Percentiles rank a stretch among this genome's conserved stretches.
phyloP scores from a whole-genome alignment of 1,284 basidiomycete genomes.

The Puccinia hordei region DNA sequence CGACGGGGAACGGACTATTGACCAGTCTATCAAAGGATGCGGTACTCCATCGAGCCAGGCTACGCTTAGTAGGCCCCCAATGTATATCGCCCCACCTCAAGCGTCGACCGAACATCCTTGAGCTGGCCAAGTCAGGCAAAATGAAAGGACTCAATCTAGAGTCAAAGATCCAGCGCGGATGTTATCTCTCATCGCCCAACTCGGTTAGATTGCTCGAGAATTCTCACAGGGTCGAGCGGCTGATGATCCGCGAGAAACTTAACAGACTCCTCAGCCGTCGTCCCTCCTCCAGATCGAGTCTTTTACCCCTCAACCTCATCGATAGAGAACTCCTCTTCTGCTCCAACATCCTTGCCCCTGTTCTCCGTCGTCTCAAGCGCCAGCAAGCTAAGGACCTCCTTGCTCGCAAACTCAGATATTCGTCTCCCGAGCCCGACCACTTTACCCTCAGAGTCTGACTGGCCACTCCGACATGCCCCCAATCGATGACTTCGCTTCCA shows the following conservation, averaged over 20 bases:
- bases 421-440: background rate
- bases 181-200: slow-evolving; percentile 29
- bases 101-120: slow-evolving; percentile 11
- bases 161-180: slow-evolving; percentile 15
- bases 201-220: slow-evolving; percentile 14
- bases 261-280: background rate
- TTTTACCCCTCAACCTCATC: slow-evolving; percentile 6
- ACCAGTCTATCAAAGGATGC: background rate
- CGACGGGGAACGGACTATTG: background rate
- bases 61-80: background rate
- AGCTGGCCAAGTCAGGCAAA: slow-evolving; percentile 13
- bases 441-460: background rate
- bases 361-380: slow-evolving; percentile 29
- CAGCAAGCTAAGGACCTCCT: slow-evolving; percentile 19
- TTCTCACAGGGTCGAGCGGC: background rate
- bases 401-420: slow-evolving; percentile 26
- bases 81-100: slow-evolving; percentile 16
- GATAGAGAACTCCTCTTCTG: slow-evolving; percentile 15
- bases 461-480: background rate
- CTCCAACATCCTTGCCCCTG: slow-evolving; percentile 16
- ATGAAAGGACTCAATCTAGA: slow-evolving; percentile 28
- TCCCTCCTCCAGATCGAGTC: background rate
- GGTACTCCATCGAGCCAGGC: slow-evolving; percentile 2
- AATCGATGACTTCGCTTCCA: background rate
- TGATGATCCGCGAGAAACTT: slow-evolving; percentile 17